Percentiles rank a stretch among this genome's conserved stretches.
Conservation (phyloP, 306 rosid species). For the Macrotyloma uniflorum region DNA sequence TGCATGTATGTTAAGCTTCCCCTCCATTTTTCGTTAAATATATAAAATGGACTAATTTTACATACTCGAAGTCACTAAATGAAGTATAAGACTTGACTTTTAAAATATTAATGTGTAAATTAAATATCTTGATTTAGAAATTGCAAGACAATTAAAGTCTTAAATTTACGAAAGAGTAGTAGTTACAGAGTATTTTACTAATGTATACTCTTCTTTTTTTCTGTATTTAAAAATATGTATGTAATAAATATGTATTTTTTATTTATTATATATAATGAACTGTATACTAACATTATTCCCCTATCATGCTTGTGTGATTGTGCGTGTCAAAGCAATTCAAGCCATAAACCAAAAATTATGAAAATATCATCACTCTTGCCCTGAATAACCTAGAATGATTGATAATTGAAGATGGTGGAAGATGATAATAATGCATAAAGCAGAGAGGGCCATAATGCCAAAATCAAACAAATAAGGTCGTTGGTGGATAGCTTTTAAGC, state of each 20-base stretch:
- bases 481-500: conserved; percentile 39
- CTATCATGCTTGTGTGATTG: background rate
- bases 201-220: background rate
- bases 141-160: no score
- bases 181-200: background rate
- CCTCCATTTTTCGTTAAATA: no score
- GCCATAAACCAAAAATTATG: background rate
- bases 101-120: no score
- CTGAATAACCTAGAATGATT: conserved; percentile 31
- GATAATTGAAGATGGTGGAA: conserved; percentile 26
- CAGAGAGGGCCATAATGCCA: conserved; percentile 22
- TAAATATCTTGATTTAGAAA: no score
- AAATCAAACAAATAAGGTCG: conserved; percentile 28
- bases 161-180: background rate
- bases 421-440: conserved; percentile 31
- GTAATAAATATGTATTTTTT: background rate
- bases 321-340: background rate
- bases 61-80: no score
- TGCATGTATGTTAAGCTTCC: no score
- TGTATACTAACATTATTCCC: no score
- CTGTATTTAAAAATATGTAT: background rate
- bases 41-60: no score
- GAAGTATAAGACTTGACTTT: no score
- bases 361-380: background rate
- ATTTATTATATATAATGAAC: no score